Conservation (phyloP, 208 protist species). For the Trypanosoma congolense region DNA sequence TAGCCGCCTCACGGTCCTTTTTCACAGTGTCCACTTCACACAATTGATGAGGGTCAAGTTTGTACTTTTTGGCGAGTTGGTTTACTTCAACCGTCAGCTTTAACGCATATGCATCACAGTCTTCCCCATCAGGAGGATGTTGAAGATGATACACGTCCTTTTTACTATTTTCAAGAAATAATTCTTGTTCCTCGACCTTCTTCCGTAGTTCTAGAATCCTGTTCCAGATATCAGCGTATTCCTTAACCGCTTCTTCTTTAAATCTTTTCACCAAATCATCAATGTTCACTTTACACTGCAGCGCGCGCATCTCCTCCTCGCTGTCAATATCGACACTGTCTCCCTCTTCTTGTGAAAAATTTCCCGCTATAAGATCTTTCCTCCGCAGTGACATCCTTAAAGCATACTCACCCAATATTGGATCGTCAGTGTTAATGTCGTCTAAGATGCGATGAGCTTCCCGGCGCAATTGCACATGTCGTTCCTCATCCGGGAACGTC, state of each 20-base stretch:
- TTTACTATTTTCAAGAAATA: slow-evolving; percentile 34
- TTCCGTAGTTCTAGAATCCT: slow-evolving; percentile 35
- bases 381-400: slow-evolving; percentile 8
- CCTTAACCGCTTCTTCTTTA: slow-evolving; percentile 48
- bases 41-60: slow-evolving; percentile 25
- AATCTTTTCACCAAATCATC: slow-evolving; percentile 44
- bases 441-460: slow-evolving; percentile 55
- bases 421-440: slow-evolving; percentile 15
- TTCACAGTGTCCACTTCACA: background rate
- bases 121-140: slow-evolving; percentile 22
- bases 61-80: slow-evolving; percentile 44
- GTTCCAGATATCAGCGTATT: slow-evolving; percentile 46
- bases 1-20: slow-evolving; percentile 23
- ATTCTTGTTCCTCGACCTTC: slow-evolving; percentile 36
- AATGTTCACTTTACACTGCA: slow-evolving; percentile 41
- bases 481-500: slow-evolving; percentile 57
- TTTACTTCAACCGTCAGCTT: slow-evolving; percentile 68
- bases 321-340: slow-evolving; percentile 10
- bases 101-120: slow-evolving; percentile 59
- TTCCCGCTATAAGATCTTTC: no score
- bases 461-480: slow-evolving; percentile 58
- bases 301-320: slow-evolving; percentile 6
- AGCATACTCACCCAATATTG: slow-evolving; percentile 16
- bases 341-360: no score
- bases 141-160: slow-evolving; percentile 59